phyloP scores from a whole-genome alignment of 352 stramenopile genomes.

The Achlya hypogyna region DNA sequence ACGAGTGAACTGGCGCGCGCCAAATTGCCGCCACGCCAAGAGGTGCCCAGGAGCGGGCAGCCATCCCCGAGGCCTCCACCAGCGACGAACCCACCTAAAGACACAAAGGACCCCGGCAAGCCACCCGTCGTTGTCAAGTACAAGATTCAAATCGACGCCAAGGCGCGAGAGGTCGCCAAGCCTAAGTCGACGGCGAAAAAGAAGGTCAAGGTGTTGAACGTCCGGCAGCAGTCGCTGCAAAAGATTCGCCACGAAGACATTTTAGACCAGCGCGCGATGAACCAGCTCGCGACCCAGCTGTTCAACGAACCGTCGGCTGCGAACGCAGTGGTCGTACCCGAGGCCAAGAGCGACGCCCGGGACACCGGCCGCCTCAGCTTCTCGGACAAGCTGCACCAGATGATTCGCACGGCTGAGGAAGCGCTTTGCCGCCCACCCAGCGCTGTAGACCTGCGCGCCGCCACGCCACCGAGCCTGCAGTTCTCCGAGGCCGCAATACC shows the following conservation, averaged over 20 bases:
- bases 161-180: neutral
- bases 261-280: neutral
- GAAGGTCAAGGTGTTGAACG: neutral
- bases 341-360: neutral
- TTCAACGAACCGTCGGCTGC: neutral
- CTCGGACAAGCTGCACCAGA: slow-evolving; percentile 19
- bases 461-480: neutral
- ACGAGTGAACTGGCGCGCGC: no score
- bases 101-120: neutral
- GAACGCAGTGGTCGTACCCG: neutral
- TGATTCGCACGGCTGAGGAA: slow-evolving; percentile 15
- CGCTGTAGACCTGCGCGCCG: neutral
- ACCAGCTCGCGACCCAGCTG: slow-evolving; percentile 7
- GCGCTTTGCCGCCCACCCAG: slow-evolving; percentile 16
- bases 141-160: neutral
- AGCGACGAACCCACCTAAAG: neutral
- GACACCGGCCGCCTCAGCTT: neutral
- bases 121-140: neutral
- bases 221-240: neutral
- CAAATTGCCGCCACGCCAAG: no score
- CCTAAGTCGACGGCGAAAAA: neutral
- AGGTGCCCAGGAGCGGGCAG: neutral
- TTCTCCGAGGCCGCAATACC: neutral
- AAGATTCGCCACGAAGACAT: neutral
- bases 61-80: neutral